Base-by-base conservation (phyloP, 768 basidiomycete species). In the Boletus rex-veris region DNA sequence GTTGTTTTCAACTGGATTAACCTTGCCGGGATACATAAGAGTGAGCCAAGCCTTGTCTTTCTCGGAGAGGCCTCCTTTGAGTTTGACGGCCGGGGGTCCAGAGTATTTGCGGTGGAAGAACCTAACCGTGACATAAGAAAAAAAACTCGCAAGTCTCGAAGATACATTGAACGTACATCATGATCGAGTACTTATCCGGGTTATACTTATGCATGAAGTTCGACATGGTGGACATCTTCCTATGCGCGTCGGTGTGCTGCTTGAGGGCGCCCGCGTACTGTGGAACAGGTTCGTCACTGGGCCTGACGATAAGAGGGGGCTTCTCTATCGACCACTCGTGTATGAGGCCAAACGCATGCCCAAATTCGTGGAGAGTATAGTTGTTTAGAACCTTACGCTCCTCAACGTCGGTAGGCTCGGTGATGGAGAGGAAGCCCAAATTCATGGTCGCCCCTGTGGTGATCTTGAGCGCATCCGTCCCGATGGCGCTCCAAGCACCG, bases 251-350 rank as follows among this genome's bases (percentile, higher is more conserved):
- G 35, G 11, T 2, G 35, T 36, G 14, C 35, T 36, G 35, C 12
- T 36, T 15, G 35, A 36, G 1, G 4, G 35, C 35, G 12, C 12
- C 0, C 35, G 15, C 2, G 5, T 12, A 16, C 3, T 36, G 35
- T 11, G 1, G 11, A 12, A 6, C 1, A 15, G 14, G 0, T 16
- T 7, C 6, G 15, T n/a, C n/a, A n/a, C n/a, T n/a, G n/a, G n/a
- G n/a, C n/a, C n/a, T n/a, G n/a, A n/a, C n/a, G n/a, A n/a, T n/a
- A n/a, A n/a, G n/a, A n/a, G n/a, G n/a, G n/a, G n/a, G n/a, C n/a
- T n/a, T n/a, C n/a, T n/a, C n/a, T n/a, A n/a, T n/a, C n/a, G n/a
- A n/a, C n/a, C n/a, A 38, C 37, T 38, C 37, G n/a, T 38, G 37
- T 7, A n/a, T 16, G 1, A 38, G 37, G 37, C 37, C 37, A 8